Percentiles rank a stretch among this genome's conserved stretches.
Evolutionary conservation across 2,329 filamentous ascomycete genomes (phyloP).

Genomic region (Paecilomyces sp.): DNA sequence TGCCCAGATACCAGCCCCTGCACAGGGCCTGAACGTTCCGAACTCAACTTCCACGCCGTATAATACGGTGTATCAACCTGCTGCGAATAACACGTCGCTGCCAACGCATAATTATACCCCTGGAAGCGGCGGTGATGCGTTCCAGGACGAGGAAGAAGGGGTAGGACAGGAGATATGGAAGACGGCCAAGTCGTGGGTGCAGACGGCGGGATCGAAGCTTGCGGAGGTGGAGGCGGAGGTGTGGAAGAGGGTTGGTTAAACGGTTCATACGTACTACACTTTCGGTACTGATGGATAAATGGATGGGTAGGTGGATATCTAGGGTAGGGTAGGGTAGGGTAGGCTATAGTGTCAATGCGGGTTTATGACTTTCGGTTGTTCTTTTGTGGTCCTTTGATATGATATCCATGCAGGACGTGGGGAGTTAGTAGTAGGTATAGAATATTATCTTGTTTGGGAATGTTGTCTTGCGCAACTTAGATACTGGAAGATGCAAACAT

Average conservation of each 20-base stretch:
- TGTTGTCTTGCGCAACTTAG: too few relatives aligned
- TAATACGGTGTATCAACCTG: slow-evolving; percentile 14
- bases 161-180: slow-evolving; percentile 28
- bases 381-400: not conserved
- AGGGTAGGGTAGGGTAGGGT: too few relatives aligned
- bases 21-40: slow-evolving; percentile 7
- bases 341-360: too few relatives aligned
- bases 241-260: slow-evolving; percentile 40
- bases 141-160: slow-evolving; percentile 16
- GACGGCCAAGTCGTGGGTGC: slow-evolving; percentile 37
- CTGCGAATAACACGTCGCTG: slow-evolving; percentile 4
- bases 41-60: slow-evolving; percentile 21
- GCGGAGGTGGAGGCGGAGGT: slow-evolving; percentile 40
- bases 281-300: not conserved
- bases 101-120: not conserved
- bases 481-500: too few relatives aligned
- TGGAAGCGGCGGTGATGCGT: not conserved
- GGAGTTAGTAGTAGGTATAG: not conserved
- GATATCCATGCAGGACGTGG: not conserved
- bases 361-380: not conserved
- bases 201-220: slow-evolving; percentile 32
- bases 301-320: too few relatives aligned
- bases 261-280: too few relatives aligned
- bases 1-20: not conserved
- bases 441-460: not conserved